These are phyloP conservation scores for Phytophthora sansomeana DNA, from an alignment of 352 stramenopile genomes.

Conservation along the genomic window DNA sequence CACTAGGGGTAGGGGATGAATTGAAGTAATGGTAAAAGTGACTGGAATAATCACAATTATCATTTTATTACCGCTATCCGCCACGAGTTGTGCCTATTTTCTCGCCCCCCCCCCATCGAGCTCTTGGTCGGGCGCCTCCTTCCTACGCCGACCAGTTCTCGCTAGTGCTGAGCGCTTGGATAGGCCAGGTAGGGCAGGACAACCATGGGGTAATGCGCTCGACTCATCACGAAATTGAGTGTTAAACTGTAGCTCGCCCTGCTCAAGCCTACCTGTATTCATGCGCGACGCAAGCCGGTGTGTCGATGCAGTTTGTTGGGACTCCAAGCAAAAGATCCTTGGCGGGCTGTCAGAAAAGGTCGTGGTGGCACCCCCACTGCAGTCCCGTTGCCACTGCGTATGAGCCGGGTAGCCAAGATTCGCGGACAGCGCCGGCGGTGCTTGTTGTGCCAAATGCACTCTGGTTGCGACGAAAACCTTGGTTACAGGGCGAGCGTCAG, in stretches of 20 bases:
- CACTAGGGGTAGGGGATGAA: not conserved
- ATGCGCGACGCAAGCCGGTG: too few relatives aligned
- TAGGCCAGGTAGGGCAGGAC: too few relatives aligned
- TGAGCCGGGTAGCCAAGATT: not conserved
- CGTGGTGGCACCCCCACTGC: too few relatives aligned
- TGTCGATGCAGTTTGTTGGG: not conserved
- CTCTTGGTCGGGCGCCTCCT: not conserved
- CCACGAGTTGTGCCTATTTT: slow-evolving; percentile 1
- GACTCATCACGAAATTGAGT: too few relatives aligned
- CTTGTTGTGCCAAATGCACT: too few relatives aligned
- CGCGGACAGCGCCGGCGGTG: too few relatives aligned
- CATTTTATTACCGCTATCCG: slow-evolving; percentile 10
- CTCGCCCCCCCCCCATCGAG: slow-evolving; percentile 8
- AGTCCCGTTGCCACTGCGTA: not conserved
- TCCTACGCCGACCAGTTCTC: too few relatives aligned
- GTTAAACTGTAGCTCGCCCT: not conserved
- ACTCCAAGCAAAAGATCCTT: too few relatives aligned
- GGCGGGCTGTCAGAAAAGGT: too few relatives aligned
- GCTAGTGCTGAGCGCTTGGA: too few relatives aligned
- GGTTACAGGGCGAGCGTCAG: not conserved
- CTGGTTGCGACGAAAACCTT: not conserved
- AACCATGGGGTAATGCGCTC: too few relatives aligned
- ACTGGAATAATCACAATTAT: slow-evolving; percentile 1
- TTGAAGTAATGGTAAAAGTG: slow-evolving; percentile 20
- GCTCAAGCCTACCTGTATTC: too few relatives aligned